phyloP scores from a whole-genome alignment of 2,329 filamentous ascomycete genomes.

The Sclerotinia subarctica region DNA sequence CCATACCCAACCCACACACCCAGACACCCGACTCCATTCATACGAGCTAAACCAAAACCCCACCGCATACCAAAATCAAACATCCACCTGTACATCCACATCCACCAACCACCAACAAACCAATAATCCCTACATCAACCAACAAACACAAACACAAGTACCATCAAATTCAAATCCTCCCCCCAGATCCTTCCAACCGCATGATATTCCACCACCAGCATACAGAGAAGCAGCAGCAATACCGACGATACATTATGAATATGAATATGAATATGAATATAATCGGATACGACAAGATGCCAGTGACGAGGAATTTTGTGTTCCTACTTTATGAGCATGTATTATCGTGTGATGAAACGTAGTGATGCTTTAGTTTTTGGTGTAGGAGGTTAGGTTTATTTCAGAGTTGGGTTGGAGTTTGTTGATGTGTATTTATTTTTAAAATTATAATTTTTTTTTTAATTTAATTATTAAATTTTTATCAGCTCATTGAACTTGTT shows the following conservation, averaged over 20 bases:
- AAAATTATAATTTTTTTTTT: not conserved
- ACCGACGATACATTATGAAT: not conserved
- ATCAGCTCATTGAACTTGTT: not conserved
- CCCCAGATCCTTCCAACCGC: not conserved
- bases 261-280: constrained; percentile 11
- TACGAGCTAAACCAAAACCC: not conserved
- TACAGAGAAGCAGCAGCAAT: not conserved
- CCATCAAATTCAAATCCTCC: too few relatives aligned
- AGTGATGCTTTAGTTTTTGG: not conserved
- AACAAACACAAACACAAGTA: not conserved
- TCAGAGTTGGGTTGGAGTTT: not conserved
- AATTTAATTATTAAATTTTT: not conserved
- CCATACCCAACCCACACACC: not conserved
- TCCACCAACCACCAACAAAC: not conserved
- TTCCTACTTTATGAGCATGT: not conserved
- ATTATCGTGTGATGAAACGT: too few relatives aligned
- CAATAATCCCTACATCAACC: not conserved
- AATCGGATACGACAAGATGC: not conserved
- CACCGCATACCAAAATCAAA: not conserved
- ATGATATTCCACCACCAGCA: not conserved
- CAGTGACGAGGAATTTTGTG: constrained; percentile 7
- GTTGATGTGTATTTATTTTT: not conserved
- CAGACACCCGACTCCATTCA: too few relatives aligned
- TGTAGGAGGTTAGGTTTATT: too few relatives aligned
- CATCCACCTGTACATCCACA: too few relatives aligned